Conservation (phyloP, 2,329 filamentous ascomycete genomes). For the Chrysoporthe cubensis region DNA sequence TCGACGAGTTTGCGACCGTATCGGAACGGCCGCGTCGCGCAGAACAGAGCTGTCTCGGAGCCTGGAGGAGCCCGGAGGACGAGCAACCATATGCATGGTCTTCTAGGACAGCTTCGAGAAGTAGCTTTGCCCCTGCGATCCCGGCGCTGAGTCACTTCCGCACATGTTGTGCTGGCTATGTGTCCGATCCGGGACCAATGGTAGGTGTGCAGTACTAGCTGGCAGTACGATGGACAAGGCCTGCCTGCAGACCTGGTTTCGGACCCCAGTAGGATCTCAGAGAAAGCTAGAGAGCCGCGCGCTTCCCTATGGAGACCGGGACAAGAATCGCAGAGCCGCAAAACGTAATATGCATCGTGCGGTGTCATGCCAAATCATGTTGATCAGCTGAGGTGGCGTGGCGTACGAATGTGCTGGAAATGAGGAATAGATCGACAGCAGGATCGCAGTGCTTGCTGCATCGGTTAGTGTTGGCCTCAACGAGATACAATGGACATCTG, state of each 20-base stretch:
- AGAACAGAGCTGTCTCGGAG: conserved; percentile 8
- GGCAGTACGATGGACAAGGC: background rate
- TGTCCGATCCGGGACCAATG: background rate
- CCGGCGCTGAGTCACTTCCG: no score
- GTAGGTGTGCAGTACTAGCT: background rate
- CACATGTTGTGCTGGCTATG: background rate
- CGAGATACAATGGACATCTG: background rate
- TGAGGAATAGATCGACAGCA: background rate
- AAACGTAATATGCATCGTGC: background rate
- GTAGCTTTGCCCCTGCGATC: conserved; percentile 3
- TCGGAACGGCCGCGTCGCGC: conserved; percentile 3
- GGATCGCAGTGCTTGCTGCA: background rate
- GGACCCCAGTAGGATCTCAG: background rate
- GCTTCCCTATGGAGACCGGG: background rate
- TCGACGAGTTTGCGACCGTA: conserved; percentile 3
- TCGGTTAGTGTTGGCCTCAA: background rate
- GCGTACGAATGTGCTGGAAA: background rate
- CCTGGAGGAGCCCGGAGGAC: background rate
- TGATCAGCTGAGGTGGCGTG: conserved; percentile 1
- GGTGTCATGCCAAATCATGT: background rate
- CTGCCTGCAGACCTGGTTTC: background rate
- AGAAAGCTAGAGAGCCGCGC: background rate
- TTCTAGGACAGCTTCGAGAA: no score
- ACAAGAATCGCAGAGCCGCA: background rate
- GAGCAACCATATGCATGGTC: background rate